Conservation (phyloP, 768 basidiomycete species). For the Auricularia sp. region DNA sequence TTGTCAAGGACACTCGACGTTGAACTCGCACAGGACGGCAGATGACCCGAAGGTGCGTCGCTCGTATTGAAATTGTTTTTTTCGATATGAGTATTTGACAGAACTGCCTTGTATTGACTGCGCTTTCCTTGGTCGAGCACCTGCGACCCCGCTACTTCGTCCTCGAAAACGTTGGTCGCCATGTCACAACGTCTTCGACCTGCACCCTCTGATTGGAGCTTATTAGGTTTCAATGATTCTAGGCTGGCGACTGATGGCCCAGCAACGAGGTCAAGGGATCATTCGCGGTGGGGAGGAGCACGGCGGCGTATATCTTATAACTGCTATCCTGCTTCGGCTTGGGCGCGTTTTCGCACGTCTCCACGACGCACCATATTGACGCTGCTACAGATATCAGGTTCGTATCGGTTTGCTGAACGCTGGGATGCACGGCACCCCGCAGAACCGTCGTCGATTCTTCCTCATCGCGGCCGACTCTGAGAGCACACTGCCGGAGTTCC, state of each 20-base stretch:
- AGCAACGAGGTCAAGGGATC: constrained; percentile 31
- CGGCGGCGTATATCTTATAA: constrained; percentile 64
- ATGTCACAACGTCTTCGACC: background rate
- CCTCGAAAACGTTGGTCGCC: constrained; percentile 45
- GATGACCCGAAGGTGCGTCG: background rate
- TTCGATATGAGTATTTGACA: no score
- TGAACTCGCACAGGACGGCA: background rate
- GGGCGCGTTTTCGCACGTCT: constrained; percentile 30
- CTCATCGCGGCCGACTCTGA: constrained; percentile 37
- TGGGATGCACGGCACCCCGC: constrained; percentile 47
- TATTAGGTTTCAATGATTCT: constrained; percentile 21
- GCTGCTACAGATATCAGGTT: constrained; percentile 31
- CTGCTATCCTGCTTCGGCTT: constrained; percentile 53
- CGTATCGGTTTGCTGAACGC: constrained; percentile 42
- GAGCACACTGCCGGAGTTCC: constrained; percentile 34
- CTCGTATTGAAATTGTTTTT: no score
- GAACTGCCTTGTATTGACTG: constrained; percentile 36
- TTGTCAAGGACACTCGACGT: background rate
- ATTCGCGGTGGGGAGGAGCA: constrained; percentile 55
- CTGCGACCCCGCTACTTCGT: constrained; percentile 32
- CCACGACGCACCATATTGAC: background rate
- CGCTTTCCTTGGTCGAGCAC: constrained; percentile 40
- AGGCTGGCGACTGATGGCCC: constrained; percentile 30
- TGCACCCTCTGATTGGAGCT: background rate
- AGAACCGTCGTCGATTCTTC: constrained; percentile 44